Evolutionary conservation across 495 filamentous ascomycete species (phyloP), one percentile per base, ranked within the genome.

Genomic region (Penicillium pulvis): DNA sequence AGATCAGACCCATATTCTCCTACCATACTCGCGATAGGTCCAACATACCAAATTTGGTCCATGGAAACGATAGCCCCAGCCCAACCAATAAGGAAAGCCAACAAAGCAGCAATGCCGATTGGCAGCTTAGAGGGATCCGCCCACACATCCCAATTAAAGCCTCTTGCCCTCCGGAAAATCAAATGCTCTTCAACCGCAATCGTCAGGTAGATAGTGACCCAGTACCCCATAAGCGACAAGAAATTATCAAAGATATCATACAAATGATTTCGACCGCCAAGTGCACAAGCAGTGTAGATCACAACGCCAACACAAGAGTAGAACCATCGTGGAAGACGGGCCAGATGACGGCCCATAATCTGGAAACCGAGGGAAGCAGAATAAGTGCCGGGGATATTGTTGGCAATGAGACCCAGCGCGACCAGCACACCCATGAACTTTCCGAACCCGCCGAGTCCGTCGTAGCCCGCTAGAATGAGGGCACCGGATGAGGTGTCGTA

Each of bases 301-400:
- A 83, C 59, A 9, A 81, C 79, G 24, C 77, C 71, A 17, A 81
- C 55, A 14, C 74, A 78, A 19, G 80, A 79, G 71, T 74, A 84
- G 42, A 84, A 57, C 36, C 73, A 75, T 4, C 83, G 79, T 0
- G 83, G 82, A 0, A 86, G 65, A 1, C 59, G 56, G 17, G 75
- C 72, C 3, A 72, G 65, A 44, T 77, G 72, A 4, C 74, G 71
- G 11, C 82, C 82, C 10, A 85, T 66, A 30, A 81, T 77, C 52
- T 85, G 83, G 61, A 81, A 83, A 33, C 87, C 81, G 20, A 89
- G 75, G 0, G 83, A 81, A 6, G 79, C 77, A 4, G 81, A 80
- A 64, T 88, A 90, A 1, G 82, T 83, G 0, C 85, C 81, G 0
- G 86, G 79, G 44, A 90, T 79, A 42, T 83, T 81, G 63, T 91